Evolutionary conservation across 2,329 filamentous ascomycete genomes (phyloP), one percentile per base, ranked within the genome.

Genomic region (Xylariomycetidae sp.): DNA sequence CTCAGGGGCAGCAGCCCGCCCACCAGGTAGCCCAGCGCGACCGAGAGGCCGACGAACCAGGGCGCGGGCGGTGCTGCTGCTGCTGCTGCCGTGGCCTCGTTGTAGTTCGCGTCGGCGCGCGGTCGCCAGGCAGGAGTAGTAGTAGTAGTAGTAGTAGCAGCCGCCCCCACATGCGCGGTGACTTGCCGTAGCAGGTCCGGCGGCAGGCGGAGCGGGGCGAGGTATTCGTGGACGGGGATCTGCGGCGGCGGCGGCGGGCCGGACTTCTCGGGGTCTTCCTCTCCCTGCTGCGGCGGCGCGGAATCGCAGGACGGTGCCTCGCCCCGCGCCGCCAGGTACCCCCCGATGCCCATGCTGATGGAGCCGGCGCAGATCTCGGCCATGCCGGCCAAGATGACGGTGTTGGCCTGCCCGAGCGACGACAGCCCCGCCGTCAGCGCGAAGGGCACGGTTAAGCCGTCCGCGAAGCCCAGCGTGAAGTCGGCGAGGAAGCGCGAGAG

Each of bases 401-500:
- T 71, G 30, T 68, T 72, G 19, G 76, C 78, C 52, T 75, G 68
- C n/a, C 78, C 78, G 28, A 83, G 63, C 31, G 70, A 71, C 2
- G 76, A 79, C 2, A 89, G 67, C 10, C 84, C 84, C 0, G 85
- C 84, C 0, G 82, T 87, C 23, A 89, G 65, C 12, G 84, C 84
- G 47, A 89, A 89, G 0, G 84, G 84, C 0, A 89, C 84, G 0
- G 84, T 89, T 46, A 89, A 68, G 12, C 84, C 84, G 51, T 89
- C 84, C 1, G 83, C 80, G 47, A 88, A 78, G 33, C 84, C 84
- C 46, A 89, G 80, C 39, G 84, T 86, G 42, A 79, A 69, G 56
- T 85, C 79, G 28, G 72, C 68, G 12, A 80, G 58, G 32, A 76
- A 52, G 3, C 44, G 46, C 4, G 52, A 46, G 20, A 42, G 42